Percentiles rank a stretch among this genome's conserved stretches.
Evolutionary conservation across 2,329 filamentous ascomycete genomes (phyloP).

Genomic region (Thielaviopsis musarum): DNA sequence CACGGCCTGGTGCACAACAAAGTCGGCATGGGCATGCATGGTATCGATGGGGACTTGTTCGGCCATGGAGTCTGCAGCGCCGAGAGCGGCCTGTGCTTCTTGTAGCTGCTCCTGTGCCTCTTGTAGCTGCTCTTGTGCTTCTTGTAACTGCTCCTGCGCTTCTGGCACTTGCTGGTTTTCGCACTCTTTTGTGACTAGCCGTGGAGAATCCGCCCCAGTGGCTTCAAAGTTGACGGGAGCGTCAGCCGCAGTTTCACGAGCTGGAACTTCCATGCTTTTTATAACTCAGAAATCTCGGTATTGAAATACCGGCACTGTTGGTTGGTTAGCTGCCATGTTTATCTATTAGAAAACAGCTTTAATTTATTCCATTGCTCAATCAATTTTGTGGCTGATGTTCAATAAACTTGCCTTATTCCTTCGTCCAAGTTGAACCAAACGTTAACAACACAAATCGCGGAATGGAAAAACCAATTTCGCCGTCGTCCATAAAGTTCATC

Average conservation of each 20-base stretch:
- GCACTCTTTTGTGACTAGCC: no score
- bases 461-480: slow-evolving; percentile 8
- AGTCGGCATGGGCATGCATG: neutral
- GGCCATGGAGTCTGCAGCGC: neutral
- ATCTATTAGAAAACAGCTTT: no score
- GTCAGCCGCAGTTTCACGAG: neutral
- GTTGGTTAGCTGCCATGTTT: no score
- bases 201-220: neutral
- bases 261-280: neutral
- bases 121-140: no score
- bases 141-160: neutral
- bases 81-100: neutral
- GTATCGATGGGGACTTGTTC: neutral
- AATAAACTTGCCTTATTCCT: neutral
- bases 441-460: neutral
- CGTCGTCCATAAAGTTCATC: neutral
- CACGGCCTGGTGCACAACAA: slow-evolving; percentile 21
- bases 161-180: no score
- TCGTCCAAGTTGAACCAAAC: neutral
- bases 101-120: no score
- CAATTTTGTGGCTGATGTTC: neutral
- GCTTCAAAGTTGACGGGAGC: neutral
- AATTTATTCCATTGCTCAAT: no score
- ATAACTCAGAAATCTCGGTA: no score
- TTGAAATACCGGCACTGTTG: no score